phyloP scores from a whole-genome alignment of 805 yeast species.

The baker's yeast (Saccharomyces cerevisiae) region DNA sequence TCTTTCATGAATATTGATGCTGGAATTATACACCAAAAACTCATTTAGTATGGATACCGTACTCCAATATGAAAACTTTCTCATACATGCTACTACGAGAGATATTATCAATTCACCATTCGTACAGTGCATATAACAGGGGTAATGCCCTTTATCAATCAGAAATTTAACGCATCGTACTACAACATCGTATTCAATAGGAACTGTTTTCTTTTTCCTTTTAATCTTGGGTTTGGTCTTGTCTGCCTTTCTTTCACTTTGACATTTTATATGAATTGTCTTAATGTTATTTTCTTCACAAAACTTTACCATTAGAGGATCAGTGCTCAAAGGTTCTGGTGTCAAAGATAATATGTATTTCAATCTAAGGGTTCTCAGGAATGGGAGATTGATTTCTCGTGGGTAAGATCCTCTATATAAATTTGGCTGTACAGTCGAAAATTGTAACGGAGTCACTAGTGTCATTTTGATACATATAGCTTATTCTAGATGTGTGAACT shows the following conservation, averaged over 20 bases:
- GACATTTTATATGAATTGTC: constrained; percentile 60
- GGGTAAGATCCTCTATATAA: constrained; percentile 86
- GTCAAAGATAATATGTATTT: constrained; percentile 71
- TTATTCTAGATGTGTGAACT: not conserved
- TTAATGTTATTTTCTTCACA: constrained; percentile 47
- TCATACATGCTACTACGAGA: constrained; percentile 73
- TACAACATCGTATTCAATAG: constrained; percentile 60
- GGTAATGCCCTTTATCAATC: constrained; percentile 51
- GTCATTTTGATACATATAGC: constrained; percentile 10
- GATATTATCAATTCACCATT: constrained; percentile 88
- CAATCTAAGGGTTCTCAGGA: constrained; percentile 54
- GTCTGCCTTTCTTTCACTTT: constrained; percentile 32
- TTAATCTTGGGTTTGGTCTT: constrained; percentile 39
- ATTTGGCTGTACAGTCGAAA: constrained; percentile 58
- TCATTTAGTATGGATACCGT: constrained; percentile 81
- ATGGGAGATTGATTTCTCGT: constrained; percentile 60
- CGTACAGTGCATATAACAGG: constrained; percentile 76
- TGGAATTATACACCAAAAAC: constrained; percentile 66
- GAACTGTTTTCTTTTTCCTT: constrained; percentile 76
- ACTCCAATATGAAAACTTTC: constrained; percentile 83
- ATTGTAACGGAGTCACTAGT: constrained; percentile 69
- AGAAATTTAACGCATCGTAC: constrained; percentile 52
- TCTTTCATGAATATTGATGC: constrained; percentile 75
- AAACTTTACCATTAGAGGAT: constrained; percentile 43
- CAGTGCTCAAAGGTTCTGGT: constrained; percentile 63